Conservation (phyloP, 768 basidiomycete genomes). For the Tylopilus sp. region DNA sequence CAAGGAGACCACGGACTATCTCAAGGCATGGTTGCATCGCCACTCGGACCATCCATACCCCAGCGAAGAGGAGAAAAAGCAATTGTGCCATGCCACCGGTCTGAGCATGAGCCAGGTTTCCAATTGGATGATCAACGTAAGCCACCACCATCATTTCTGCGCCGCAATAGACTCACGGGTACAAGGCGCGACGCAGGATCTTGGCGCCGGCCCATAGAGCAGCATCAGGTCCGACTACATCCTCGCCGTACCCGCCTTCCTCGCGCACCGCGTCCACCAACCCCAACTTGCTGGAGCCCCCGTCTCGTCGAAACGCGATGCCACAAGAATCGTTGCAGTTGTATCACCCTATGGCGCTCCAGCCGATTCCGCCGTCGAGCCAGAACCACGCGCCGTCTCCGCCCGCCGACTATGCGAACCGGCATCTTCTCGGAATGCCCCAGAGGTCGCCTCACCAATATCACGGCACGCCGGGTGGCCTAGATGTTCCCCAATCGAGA, state of each 20-base stretch:
- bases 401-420: conserved; percentile 42
- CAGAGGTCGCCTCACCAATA: conserved; percentile 32
- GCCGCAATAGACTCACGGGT: conserved; percentile 11
- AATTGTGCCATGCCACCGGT: conserved; percentile 80
- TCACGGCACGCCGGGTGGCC: conserved; percentile 16
- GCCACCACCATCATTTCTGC: conserved; percentile 26
- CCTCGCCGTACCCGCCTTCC: conserved; percentile 61
- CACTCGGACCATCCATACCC: conserved; percentile 90
- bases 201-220: conserved; percentile 79
- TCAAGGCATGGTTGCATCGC: conserved; percentile 85
- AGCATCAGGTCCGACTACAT: conserved; percentile 73
- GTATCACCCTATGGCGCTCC: conserved; percentile 77
- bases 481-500: conserved; percentile 33
- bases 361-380: conserved; percentile 40
- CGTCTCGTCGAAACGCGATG: conserved; percentile 61
- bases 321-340: conserved; percentile 69
- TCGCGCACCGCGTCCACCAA: conserved; percentile 30
- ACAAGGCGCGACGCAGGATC: conserved; percentile 75
- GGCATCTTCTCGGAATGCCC: conserved; percentile 46
- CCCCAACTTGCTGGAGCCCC: conserved; percentile 32
- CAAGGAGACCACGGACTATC: conserved; percentile 85
- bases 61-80: conserved; percentile 87
- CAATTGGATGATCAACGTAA: conserved; percentile 91
- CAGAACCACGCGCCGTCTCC: conserved; percentile 33
- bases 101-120: conserved; percentile 88